Base-by-base conservation (phyloP, 345 rosid species). In the Cardamine occulta region DNA sequence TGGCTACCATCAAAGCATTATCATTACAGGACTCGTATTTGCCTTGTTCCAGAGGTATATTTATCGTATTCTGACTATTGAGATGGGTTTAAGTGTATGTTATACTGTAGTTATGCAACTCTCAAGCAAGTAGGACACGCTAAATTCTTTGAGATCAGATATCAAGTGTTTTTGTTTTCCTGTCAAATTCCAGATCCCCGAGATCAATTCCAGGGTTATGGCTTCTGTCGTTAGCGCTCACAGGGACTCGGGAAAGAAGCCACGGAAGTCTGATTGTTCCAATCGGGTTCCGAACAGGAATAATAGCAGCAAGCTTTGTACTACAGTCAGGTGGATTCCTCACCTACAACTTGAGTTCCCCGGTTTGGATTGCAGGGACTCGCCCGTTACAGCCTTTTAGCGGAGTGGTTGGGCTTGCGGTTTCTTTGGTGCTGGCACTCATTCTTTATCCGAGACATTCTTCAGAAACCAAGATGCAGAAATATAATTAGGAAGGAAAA, bases 41-140 rank as follows among this genome's bases (percentile, higher is more conserved):
- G 79, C 97, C 78, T 76, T 91, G 78, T 68, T 74, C 70, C 97
- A 91, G 78, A 86, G 98, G 98, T 94, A 87, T 93, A 86, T 58
- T 87, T 86, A 77, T 57, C 35, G 53, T 66, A 56, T 15, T 40
- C 40, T 8, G 37, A 34, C 5, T 37, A 24, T 8, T 6, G 4
- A 66, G 66, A 34, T 73, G 45, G 37, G 21, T 39, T 12, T 18
- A 26, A 31, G 28, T 44, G 65, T 45, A 44, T 42, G 8, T 12
- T 58, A 17, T 65, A 39, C 5, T 51, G 1, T 12, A 62, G 62
- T 12, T 37, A 29, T 19, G 29, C 64, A 8, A 7, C n/a, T 42
- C 48, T 42, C 45, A 8, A 10, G 37, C 10, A 34, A 2, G 0
- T 34, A 34, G 1, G 11, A 8, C 39, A 35, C 12, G 9, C 48